Percentiles rank a stretch among this genome's conserved stretches.
phyloP scores from a whole-genome alignment of 1,284 basidiomycete species.

The Rhodotorula mucilaginosa region DNA sequence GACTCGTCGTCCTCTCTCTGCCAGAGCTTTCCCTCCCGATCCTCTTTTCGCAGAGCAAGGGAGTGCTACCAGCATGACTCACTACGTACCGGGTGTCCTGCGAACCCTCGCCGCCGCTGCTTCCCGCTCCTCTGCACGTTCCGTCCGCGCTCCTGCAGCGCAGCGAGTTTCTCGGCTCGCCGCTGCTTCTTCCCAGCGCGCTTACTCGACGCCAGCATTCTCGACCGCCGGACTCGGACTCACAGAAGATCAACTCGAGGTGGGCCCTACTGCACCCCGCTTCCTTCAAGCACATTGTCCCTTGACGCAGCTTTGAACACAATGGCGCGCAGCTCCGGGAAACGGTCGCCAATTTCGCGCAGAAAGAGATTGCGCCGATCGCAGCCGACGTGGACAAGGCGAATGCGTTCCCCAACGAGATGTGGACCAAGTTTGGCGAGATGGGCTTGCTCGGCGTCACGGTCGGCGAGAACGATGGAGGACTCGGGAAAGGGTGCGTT shows the following conservation, averaged over 20 bases:
- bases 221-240: constrained; percentile 55
- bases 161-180: not conserved
- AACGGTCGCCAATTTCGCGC: constrained; percentile 71
- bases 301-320: not conserved
- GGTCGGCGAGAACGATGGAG: constrained; percentile 72
- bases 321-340: constrained; percentile 64
- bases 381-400: constrained; percentile 75
- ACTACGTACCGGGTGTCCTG: constrained; percentile 5
- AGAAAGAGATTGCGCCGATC: constrained; percentile 73
- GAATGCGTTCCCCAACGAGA: constrained; percentile 55
- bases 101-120: not conserved
- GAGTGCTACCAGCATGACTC: not conserved
- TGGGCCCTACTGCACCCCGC: constrained; percentile 48
- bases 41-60: not conserved
- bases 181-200: constrained; percentile 60
- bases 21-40: not conserved
- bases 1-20: not conserved
- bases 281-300: too few species aligned
- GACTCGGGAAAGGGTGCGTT: constrained; percentile 47
- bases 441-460: constrained; percentile 77
- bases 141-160: not conserved
- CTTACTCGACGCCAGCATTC: constrained; percentile 58
- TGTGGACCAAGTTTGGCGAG: constrained; percentile 82
- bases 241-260: constrained; percentile 77
- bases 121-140: not conserved